Conservation (phyloP, 2,329 filamentous ascomycete species). For the Microcera coccophila region DNA sequence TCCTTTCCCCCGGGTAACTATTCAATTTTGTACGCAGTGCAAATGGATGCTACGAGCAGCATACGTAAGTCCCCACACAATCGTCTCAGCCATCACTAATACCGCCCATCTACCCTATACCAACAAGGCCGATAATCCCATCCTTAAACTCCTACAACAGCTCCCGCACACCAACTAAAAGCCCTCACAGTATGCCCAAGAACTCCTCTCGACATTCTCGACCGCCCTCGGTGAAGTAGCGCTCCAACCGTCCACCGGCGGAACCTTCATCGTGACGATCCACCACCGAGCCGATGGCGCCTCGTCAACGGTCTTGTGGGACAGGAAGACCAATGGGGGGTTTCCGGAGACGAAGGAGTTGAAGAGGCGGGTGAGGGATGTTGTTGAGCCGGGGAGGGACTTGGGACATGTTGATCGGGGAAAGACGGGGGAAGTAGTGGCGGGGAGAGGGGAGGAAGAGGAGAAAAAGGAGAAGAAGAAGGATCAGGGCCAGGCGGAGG, state of each 20-base stretch:
- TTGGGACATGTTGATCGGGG: constrained; percentile 74
- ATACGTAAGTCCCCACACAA: constrained; percentile 58
- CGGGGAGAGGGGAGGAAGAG: constrained; percentile 1
- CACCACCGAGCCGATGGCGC: constrained; percentile 12
- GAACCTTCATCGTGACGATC: constrained; percentile 74
- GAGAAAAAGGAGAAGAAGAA: constrained; percentile 7
- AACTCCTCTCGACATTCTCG: constrained; percentile 89
- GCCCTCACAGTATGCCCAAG: constrained; percentile 79
- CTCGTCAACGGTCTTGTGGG: constrained; percentile 63
- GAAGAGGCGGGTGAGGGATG: constrained; percentile 77
- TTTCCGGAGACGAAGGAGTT: constrained; percentile 94
- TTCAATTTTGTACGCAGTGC: constrained; percentile 90
- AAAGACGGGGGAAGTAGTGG: constrained; percentile 5
- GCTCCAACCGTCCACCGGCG: constrained; percentile 79
- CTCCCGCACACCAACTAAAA: neutral
- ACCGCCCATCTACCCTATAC: neutral
- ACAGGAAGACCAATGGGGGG: constrained; percentile 78
- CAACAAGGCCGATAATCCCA: neutral
- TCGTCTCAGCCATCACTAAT: constrained; percentile 3
- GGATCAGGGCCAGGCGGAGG: constrained; percentile 7
- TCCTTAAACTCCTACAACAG: neutral
- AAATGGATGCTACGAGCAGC: constrained; percentile 86
- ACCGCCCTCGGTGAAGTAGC: constrained; percentile 81
- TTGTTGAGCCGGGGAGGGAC: constrained; percentile 72
- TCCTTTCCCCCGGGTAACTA: constrained; percentile 66